These are phyloP conservation scores for Auricularia sp. DNA, from an alignment of 768 basidiomycete genomes.

Conservation along the genomic window DNA sequence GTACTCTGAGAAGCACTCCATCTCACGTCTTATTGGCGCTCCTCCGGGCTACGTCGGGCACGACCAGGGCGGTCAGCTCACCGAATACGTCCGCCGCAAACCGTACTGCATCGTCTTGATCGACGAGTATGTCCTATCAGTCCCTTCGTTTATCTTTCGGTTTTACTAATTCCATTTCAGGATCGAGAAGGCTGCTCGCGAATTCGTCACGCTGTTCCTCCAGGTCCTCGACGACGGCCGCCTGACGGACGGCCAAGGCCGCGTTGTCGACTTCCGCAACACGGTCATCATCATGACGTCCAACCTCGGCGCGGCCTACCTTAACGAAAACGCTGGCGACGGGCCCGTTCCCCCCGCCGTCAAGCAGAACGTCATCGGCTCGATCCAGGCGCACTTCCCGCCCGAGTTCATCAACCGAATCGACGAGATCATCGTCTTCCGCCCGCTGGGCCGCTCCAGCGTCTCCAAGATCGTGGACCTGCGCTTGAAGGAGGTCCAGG, in stretches of 20 bases:
- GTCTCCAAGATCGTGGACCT: constrained; percentile 83
- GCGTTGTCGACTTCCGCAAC: constrained; percentile 77
- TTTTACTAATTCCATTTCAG: no score
- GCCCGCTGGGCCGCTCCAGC: constrained; percentile 63
- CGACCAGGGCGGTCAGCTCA: constrained; percentile 82
- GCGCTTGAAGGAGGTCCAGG: constrained; percentile 75
- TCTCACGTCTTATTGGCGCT: constrained; percentile 57
- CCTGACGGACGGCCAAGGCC: constrained; percentile 85
- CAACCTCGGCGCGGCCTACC: constrained; percentile 74
- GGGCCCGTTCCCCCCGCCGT: constrained; percentile 59
- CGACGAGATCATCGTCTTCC: constrained; percentile 47
- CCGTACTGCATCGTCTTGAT: constrained; percentile 81
- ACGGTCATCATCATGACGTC: constrained; percentile 93
- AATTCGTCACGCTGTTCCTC: constrained; percentile 58
- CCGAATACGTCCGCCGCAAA: constrained; percentile 85
- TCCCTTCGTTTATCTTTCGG: no score
- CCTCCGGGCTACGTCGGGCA: constrained; percentile 90
- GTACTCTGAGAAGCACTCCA: constrained; percentile 76
- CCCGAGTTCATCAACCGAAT: constrained; percentile 90
- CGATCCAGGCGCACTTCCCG: constrained; percentile 78
- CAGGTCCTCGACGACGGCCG: constrained; percentile 91
- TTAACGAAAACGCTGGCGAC: constrained; percentile 57
- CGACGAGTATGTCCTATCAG: constrained; percentile 36
- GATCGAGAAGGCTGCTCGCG: constrained; percentile 81
- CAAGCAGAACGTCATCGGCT: constrained; percentile 57